Percentiles rank a stretch among this genome's conserved stretches.
phyloP scores from a whole-genome alignment of 768 basidiomycete species.

The Boletus tylopilopsis region DNA sequence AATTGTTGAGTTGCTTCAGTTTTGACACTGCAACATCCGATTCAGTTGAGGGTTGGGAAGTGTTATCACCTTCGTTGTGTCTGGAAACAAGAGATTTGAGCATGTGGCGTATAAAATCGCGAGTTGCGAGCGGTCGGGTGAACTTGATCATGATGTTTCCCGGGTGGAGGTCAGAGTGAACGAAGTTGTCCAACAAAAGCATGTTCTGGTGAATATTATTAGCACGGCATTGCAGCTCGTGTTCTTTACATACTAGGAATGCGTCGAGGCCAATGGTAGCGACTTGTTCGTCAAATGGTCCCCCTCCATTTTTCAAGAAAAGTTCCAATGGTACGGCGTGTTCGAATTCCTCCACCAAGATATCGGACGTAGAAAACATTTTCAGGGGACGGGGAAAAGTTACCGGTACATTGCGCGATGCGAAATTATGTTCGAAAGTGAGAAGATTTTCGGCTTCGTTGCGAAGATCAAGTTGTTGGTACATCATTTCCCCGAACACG shows the following conservation, averaged over 20 bases:
- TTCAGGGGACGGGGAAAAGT: slow-evolving; percentile 88
- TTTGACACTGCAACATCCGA: slow-evolving; percentile 63
- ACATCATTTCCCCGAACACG: slow-evolving; percentile 97
- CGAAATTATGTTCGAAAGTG: slow-evolving; percentile 84
- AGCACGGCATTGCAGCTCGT: neutral
- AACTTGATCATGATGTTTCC: slow-evolving; percentile 99
- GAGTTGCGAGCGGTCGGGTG: slow-evolving; percentile 75
- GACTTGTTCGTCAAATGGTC: slow-evolving; percentile 83
- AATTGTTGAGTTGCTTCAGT: slow-evolving; percentile 58
- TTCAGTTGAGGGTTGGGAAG: slow-evolving; percentile 34
- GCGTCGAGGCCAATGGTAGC: slow-evolving; percentile 94
- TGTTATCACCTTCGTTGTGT: slow-evolving; percentile 20
- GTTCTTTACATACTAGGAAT: slow-evolving; percentile 65
- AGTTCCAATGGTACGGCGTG: slow-evolving; percentile 86
- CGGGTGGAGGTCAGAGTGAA: slow-evolving; percentile 86
- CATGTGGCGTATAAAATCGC: slow-evolving; percentile 58
- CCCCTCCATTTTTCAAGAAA: slow-evolving; percentile 88
- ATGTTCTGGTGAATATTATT: slow-evolving; percentile 64
- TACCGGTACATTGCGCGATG: slow-evolving; percentile 71
- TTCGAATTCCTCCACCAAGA: slow-evolving; percentile 91
- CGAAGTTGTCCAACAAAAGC: slow-evolving; percentile 97
- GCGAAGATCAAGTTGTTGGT: slow-evolving; percentile 86
- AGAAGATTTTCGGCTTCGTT: slow-evolving; percentile 86
- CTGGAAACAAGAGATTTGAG: slow-evolving; percentile 49
- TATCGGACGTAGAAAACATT: slow-evolving; percentile 73